A percentile compares a stretch with the other conserved stretches of the same genome.
These are phyloP conservation scores for Rhypophila decipiens DNA, from an alignment of 495 filamentous ascomycete species.

Conservation along the genomic window DNA sequence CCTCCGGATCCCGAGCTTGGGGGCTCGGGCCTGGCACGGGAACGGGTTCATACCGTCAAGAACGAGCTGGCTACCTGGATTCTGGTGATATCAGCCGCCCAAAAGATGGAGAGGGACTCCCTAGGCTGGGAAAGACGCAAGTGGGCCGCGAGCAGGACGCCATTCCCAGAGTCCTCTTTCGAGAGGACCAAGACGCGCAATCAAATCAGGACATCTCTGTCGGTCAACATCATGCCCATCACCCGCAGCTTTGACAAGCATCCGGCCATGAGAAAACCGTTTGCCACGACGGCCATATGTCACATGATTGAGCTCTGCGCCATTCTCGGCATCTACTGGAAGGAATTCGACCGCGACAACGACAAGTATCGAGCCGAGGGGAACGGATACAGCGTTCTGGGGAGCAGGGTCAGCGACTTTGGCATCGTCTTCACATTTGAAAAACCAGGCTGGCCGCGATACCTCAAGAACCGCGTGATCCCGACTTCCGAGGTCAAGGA, in stretches of 20 bases:
- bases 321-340: constrained; percentile 38
- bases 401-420: constrained; percentile 25
- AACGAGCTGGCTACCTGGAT: constrained; percentile 38
- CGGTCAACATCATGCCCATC: constrained; percentile 32
- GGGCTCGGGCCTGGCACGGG: not conserved
- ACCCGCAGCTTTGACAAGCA: constrained; percentile 38
- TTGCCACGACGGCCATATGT: constrained; percentile 35
- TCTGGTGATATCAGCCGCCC: constrained; percentile 17
- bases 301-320: constrained; percentile 36
- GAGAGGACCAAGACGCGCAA: too few species aligned
- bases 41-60: constrained; percentile 28
- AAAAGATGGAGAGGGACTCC: constrained; percentile 34
- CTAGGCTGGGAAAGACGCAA: constrained; percentile 21
- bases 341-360: constrained; percentile 26
- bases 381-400: constrained; percentile 36
- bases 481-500: constrained; percentile 33
- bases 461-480: constrained; percentile 30
- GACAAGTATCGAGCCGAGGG: constrained; percentile 37
- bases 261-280: constrained; percentile 35
- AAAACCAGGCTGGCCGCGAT: constrained; percentile 27
- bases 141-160: constrained; percentile 12
- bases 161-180: too few species aligned
- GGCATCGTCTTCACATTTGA: constrained; percentile 36
- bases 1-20: constrained; percentile 10
- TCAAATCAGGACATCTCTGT: constrained; percentile 21